Base-by-base conservation (phyloP, 495 filamentous ascomycete species). In the Penicillium angulare region DNA sequence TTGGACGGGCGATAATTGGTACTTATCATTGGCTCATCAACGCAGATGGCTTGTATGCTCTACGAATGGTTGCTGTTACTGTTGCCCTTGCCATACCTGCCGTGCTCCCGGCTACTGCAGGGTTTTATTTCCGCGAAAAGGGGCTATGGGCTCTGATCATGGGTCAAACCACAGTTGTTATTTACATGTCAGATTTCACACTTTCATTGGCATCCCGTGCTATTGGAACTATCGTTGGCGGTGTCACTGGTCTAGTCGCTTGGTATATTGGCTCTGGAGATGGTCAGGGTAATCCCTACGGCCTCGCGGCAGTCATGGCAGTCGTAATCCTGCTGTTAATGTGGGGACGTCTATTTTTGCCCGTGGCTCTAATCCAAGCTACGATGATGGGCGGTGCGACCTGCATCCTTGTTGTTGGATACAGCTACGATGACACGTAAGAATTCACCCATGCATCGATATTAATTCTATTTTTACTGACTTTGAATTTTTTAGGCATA, bases 121-220 rank as follows among this genome's bases (percentile, higher is more conserved):
- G 74, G 2, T 76, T 77, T 43, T 77, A 65, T 43, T 77, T 69
- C 32, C 65, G 71, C 5, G 66, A 76, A 42, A 75, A 72, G 45
- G 73, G 74, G 3, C 44, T 77, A 0, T 77, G 74, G 74, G 74
- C 58, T 1, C 43, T 77, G 35, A 76, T 77, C 26, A 77, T 76
- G 71, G 70, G 55, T 3, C 74, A 77, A 44, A 75, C 72, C 1
- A 64, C 64, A 0, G 35, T 77, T 3, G 52, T 76, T 0, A 58
- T 71, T 2, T 77, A 76, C 43, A 74, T 75, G 68, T 66, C 73
- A 0, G 74, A 77, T 35, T 77, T 76, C 27, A 66, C 63, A 0
- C 70, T 72, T 23, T 69, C 70, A 0, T 36, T 73, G 3, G 43
- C 74, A 6, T 57, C 57, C 3, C 64, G 72, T 34, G 35, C 56